Evolutionary conservation across 2,329 filamentous ascomycete species (phyloP), one percentile per base, ranked within the genome.

Genomic region (Fusarium euwallaceae): DNA sequence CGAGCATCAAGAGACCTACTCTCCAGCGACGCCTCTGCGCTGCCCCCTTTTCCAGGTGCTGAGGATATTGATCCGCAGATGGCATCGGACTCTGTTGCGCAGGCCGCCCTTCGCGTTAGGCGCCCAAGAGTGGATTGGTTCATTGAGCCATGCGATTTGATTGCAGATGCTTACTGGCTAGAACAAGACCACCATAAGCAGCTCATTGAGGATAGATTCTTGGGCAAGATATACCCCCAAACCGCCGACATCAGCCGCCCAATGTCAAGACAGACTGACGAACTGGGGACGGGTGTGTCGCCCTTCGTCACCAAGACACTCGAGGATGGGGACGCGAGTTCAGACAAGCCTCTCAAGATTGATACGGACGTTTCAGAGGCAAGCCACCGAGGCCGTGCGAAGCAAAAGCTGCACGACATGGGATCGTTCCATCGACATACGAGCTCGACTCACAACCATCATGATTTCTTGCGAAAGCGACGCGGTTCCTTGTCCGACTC

Each of bases 131-230:
- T 95, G 27, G 95, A 97, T 79, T 98, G 97, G 97, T 88, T 90
- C 43, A 90, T 95, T 20, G 90, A 93, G 53, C 94, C 96, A 1
- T 92, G 94, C 66, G 95, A 98, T 80, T 88, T 98, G 82, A 86
- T 98, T 56, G 95, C 95, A 6, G 97, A 99, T 84, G 88, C 93
- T 1, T 94, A 95, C 79, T 99, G 97, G 97, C 85, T 97, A 24
- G 95, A 98, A 81, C 92, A 95, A 78, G 90, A 89, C 36, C 87
- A 92, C 67, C 95, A 98, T 82, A 97, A 95, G 81, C 88, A 88
- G 62, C 86, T 95, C 32, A 92, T 98, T 48, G 94, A 97, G 80
- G 93, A 98, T 82, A 91, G 92, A 16, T 87, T 94, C 78, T 95
- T 95, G 79, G 88, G 90, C 58, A 92, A 89, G 67, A 90, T 98